A percentile compares a stretch with the other conserved stretches of the same genome.
These are phyloP conservation scores for Sungouiozyma ichnusensis DNA, from an alignment of 805 yeast species.

Conservation along the genomic window DNA sequence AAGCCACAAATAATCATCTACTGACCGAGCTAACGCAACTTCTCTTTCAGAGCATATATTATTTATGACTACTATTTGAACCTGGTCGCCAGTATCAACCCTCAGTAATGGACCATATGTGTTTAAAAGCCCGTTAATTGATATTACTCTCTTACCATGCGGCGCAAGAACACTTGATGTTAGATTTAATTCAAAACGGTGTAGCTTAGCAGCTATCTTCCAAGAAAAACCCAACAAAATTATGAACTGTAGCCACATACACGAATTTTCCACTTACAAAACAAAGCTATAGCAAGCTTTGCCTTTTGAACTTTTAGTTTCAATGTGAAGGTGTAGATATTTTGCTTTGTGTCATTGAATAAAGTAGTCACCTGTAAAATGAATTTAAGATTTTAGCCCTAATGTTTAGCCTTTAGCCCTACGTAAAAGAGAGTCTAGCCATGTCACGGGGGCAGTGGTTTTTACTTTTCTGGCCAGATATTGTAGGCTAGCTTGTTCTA, in stretches of 20 bases:
- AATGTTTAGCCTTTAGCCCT: too few relatives aligned
- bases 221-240: background rate
- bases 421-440: too few relatives aligned
- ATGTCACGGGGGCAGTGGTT: too few relatives aligned
- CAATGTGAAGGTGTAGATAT: too few relatives aligned
- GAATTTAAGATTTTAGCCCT: background rate
- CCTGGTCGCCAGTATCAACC: conserved; percentile 15
- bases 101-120: conserved; percentile 20
- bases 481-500: too few relatives aligned
- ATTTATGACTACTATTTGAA: conserved; percentile 15
- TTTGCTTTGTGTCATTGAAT: background rate
- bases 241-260: background rate
- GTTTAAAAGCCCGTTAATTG: conserved; percentile 13
- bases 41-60: conserved; percentile 12
- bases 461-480: too few relatives aligned
- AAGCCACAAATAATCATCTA: conserved; percentile 9
- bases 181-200: background rate
- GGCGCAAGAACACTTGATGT: background rate
- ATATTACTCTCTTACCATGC: conserved; percentile 13
- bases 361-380: background rate
- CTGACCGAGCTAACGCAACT: conserved; percentile 17
- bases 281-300: too few relatives aligned
- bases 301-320: too few relatives aligned
- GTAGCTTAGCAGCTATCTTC: background rate
- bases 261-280: too few relatives aligned